Evolutionary conservation across 768 basidiomycete species (phyloP), one percentile per base, ranked within the genome.

Genomic region (Calvatia gigantea): DNA sequence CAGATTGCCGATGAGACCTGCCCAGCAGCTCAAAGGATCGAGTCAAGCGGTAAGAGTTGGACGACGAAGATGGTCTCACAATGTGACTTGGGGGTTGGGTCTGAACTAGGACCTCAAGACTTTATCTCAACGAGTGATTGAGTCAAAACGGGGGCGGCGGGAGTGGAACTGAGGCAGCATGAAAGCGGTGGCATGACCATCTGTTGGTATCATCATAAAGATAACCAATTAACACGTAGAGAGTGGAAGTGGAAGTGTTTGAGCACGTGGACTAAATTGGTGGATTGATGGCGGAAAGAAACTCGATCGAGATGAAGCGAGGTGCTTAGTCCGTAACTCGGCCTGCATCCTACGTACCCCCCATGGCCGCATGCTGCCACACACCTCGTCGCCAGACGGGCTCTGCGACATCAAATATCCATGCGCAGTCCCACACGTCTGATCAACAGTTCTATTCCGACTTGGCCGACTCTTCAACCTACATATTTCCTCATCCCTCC

Each of bases 401-500:
- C 19, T 17, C 32, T 14, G 8, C 28, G 15, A 33, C n/a, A 3
- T 11, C 52, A 6, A 8, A 28, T 17, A n/a, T 14, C 35, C 23
- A 35, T 37, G 21, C 28, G 7, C 52, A 35, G 25, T 32, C 7
- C 11, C 19, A 41, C 12, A 7, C 17, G 12, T 27, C 7, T 31
- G 23, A 15, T 14, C 28, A 27, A 46, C 44, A 11, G 25, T 28
- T 37, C 14, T 39, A 31, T 21, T 31, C 32, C n/a, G 29, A 53
- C 9, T 41, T 47, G 12, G 31, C 33, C 37, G 44, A 47, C 9
- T 41, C 49, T 7, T 57, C 56, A 25, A 58, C 59, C 5, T 65
- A 62, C 52, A 55, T 62, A 11, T 65, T 64, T 49, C 64, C 63
- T 15, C 48, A 55, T 37, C 64, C 64, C 12, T 60, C 60, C 4